These are phyloP conservation scores for Aspergillus vadensis DNA, from an alignment of 2,329 filamentous ascomycete species.

Conservation along the genomic window DNA sequence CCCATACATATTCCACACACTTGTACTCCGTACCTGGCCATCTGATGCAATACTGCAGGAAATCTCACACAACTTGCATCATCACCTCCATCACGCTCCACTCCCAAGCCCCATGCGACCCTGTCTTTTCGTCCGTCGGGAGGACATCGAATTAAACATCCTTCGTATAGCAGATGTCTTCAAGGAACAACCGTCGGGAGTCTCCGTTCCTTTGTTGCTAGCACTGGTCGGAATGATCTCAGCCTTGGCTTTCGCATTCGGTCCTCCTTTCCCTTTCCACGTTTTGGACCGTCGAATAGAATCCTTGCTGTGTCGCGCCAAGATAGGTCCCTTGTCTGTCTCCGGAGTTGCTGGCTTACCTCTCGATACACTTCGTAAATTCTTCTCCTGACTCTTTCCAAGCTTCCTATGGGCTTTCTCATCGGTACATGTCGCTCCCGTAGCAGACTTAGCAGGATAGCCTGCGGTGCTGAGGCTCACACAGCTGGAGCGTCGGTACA, in stretches of 20 bases:
- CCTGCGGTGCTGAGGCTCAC: constrained; percentile 28
- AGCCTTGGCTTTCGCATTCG: constrained; percentile 3
- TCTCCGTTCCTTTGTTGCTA: constrained; percentile 7
- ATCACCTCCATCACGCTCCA: constrained; percentile 22
- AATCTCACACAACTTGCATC: constrained; percentile 14
- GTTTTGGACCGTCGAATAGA: constrained; percentile 17
- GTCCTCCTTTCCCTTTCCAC: constrained; percentile 9
- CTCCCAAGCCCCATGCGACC: constrained; percentile 14
- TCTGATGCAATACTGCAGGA: constrained; percentile 16
- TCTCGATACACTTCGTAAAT: constrained; percentile 3
- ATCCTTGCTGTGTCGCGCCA: constrained; percentile 3
- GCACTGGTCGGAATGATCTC: not conserved
- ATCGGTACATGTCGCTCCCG: not conserved
- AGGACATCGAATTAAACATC: constrained; percentile 26
- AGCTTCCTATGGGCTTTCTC: constrained; percentile 3
- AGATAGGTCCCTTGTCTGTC: constrained; percentile 7
- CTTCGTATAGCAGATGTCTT: constrained; percentile 19
- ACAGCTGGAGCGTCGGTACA: constrained; percentile 70
- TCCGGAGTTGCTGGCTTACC: constrained; percentile 3
- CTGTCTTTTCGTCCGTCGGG: constrained; percentile 17
- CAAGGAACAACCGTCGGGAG: constrained; percentile 4
- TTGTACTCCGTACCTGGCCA: not conserved
- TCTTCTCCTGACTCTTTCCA: not conserved
- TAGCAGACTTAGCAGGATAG: not conserved
- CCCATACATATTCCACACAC: not conserved